Conservation (phyloP, 1,284 basidiomycete genomes). For the Pseudozyma flocculosa region DNA sequence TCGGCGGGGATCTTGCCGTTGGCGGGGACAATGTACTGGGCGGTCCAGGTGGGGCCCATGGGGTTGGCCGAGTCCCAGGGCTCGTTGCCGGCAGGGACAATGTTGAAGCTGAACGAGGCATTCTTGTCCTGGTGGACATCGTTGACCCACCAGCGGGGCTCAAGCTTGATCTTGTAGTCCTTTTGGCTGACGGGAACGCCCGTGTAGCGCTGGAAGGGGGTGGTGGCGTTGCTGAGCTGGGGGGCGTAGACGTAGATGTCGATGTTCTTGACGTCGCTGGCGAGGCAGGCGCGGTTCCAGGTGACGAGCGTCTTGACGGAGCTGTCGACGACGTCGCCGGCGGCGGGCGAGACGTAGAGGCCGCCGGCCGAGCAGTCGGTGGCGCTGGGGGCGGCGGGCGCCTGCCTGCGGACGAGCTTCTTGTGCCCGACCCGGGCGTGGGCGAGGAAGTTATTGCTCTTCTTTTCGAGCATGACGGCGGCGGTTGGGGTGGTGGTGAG, state of each 20-base stretch:
- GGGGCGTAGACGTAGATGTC: constrained; percentile 56
- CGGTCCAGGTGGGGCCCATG: constrained; percentile 49
- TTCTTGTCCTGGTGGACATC: constrained; percentile 34
- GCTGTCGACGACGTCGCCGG: constrained; percentile 23
- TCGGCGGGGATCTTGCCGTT: constrained; percentile 32
- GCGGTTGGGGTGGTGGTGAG: not conserved
- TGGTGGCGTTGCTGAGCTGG: constrained; percentile 20
- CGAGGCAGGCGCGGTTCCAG: constrained; percentile 46
- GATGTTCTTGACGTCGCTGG: constrained; percentile 32
- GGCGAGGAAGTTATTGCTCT: not conserved
- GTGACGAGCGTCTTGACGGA: constrained; percentile 35
- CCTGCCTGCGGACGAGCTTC: constrained; percentile 2
- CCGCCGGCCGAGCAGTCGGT: constrained; percentile 40
- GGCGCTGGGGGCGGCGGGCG: constrained; percentile 18
- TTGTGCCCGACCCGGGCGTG: not conserved
- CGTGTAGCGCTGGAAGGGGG: constrained; percentile 50
- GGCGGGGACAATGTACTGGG: constrained; percentile 41
- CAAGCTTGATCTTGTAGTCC: constrained; percentile 37
- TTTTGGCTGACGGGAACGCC: constrained; percentile 34
- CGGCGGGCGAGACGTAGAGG: constrained; percentile 37
- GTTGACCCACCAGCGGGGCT: constrained; percentile 48
- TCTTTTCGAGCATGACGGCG: not conserved
- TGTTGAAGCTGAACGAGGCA: constrained; percentile 50
- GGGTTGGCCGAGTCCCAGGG: constrained; percentile 55
- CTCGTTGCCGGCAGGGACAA: constrained; percentile 53